Conservation (phyloP, 2,329 filamentous ascomycete genomes). For the Sarocladium kiliense region DNA sequence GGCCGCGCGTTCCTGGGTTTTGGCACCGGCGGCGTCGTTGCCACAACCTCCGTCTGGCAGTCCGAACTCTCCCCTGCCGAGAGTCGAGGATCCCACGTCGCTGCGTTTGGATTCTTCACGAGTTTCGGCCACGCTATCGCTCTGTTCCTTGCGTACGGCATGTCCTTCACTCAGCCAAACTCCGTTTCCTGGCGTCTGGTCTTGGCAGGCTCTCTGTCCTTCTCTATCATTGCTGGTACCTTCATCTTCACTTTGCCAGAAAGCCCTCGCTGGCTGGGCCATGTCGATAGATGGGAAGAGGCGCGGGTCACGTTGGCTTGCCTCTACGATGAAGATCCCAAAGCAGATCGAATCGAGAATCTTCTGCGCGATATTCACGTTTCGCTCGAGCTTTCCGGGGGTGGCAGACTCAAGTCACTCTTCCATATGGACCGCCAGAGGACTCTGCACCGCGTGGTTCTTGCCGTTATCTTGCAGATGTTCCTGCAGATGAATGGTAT, state of each 20-base stretch:
- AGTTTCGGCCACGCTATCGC: slow-evolving; percentile 31
- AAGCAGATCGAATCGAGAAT: slow-evolving; percentile 26
- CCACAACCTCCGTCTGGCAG: slow-evolving; percentile 50
- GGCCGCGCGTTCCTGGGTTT: slow-evolving; percentile 24
- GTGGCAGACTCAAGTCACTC: slow-evolving; percentile 41
- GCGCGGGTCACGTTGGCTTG: slow-evolving; percentile 24
- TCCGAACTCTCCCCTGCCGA: slow-evolving; percentile 44
- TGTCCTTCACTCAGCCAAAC: slow-evolving; percentile 25
- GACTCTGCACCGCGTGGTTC: slow-evolving; percentile 58
- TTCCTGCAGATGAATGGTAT: slow-evolving; percentile 57
- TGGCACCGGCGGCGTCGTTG: slow-evolving; percentile 48
- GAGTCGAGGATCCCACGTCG: slow-evolving; percentile 39
- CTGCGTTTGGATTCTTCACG: slow-evolving; percentile 48
- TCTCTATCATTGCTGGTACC: slow-evolving; percentile 24
- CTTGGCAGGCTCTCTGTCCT: slow-evolving; percentile 27
- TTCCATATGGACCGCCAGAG: background rate
- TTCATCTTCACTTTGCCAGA: slow-evolving; percentile 41
- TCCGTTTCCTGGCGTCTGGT: slow-evolving; percentile 26
- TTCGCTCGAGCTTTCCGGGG: slow-evolving; percentile 35
- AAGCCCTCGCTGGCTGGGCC: slow-evolving; percentile 38
- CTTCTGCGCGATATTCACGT: background rate
- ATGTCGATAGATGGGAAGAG: slow-evolving; percentile 42
- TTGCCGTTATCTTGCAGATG: slow-evolving; percentile 52
- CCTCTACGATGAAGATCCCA: slow-evolving; percentile 40
- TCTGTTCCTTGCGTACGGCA: slow-evolving; percentile 42